A percentile compares a stretch with the other conserved stretches of the same genome.
Conservation (phyloP, 106 monocot species). For the Allium cepa region DNA sequence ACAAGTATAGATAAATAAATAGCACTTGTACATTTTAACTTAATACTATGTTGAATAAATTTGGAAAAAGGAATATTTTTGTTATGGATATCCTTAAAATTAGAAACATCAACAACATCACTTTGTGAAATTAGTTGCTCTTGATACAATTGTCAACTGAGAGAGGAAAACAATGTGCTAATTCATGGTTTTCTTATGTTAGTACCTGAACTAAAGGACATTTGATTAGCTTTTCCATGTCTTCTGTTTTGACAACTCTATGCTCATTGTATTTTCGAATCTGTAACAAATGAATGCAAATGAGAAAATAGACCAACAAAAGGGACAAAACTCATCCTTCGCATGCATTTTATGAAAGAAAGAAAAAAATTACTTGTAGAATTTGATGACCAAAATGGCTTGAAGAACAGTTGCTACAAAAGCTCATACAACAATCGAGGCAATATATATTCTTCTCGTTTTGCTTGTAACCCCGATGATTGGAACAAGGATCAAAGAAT, state of each 20-base stretch:
- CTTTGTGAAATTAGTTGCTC: too few species aligned
- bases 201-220: constrained; percentile 7
- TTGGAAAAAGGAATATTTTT: too few species aligned
- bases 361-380: background rate
- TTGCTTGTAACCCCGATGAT: background rate
- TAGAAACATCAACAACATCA: too few species aligned
- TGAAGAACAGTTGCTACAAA: constrained; percentile 9
- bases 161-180: background rate
- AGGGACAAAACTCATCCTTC: too few species aligned
- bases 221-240: constrained; percentile 4
- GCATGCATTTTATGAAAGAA: background rate
- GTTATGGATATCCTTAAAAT: too few species aligned
- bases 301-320: too few species aligned
- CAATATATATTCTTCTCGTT: constrained; percentile 13
- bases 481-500: constrained; percentile 9
- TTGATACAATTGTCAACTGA: too few species aligned
- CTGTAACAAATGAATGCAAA: background rate
- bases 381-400: constrained; percentile 6
- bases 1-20: too few species aligned
- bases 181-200: background rate
- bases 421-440: constrained; percentile 5
- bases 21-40: too few species aligned
- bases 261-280: constrained; percentile 10
- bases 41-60: too few species aligned
- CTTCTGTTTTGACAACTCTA: constrained; percentile 11